phyloP scores from a whole-genome alignment of 805 yeast species.

The Kodamaea kakaduensis region DNA sequence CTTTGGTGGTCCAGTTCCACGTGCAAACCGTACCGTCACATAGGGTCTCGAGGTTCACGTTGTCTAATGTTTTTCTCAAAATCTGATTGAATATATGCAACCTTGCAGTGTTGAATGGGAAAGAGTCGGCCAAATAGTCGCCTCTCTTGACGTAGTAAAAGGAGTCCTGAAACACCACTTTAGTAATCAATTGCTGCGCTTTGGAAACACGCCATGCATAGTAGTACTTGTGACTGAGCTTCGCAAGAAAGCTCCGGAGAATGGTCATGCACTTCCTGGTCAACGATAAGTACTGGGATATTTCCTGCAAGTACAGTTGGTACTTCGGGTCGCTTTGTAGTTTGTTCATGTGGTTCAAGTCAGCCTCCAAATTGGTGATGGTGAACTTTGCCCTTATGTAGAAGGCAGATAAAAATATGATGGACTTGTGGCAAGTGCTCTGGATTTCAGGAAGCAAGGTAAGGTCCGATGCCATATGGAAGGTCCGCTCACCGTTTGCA shows the following conservation, averaged over 20 bases:
- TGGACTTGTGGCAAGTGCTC: conserved; percentile 17
- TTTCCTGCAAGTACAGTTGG: conserved; percentile 10
- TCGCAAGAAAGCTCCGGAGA: conserved; percentile 15
- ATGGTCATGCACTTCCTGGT: conserved; percentile 3
- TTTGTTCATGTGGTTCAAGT: conserved; percentile 17
- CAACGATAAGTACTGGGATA: conserved; percentile 2
- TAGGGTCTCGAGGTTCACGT: conserved; percentile 9
- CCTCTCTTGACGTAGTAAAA: conserved; percentile 16
- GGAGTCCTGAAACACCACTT: conserved; percentile 18
- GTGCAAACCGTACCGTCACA: not conserved
- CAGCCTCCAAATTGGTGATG: conserved; percentile 6
- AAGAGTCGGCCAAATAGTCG: conserved; percentile 6
- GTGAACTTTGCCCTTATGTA: conserved; percentile 9
- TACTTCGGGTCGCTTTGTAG: conserved; percentile 17
- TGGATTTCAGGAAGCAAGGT: conserved; percentile 18
- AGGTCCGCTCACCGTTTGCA: conserved; percentile 9
- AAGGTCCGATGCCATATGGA: conserved; percentile 18
- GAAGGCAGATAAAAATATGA: conserved; percentile 11
- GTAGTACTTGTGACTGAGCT: conserved; percentile 54
- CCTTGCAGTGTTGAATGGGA: conserved; percentile 10
- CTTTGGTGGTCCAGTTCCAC: not conserved
- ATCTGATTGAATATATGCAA: conserved; percentile 11
- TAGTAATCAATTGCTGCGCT: conserved; percentile 45
- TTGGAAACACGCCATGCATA: conserved; percentile 68
- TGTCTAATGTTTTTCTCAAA: conserved; percentile 19